Percentiles rank a stretch among this genome's conserved stretches.
Conservation (phyloP, 225 moss, liverwort and hornwort genomes). For the Polytrichum formosum region DNA sequence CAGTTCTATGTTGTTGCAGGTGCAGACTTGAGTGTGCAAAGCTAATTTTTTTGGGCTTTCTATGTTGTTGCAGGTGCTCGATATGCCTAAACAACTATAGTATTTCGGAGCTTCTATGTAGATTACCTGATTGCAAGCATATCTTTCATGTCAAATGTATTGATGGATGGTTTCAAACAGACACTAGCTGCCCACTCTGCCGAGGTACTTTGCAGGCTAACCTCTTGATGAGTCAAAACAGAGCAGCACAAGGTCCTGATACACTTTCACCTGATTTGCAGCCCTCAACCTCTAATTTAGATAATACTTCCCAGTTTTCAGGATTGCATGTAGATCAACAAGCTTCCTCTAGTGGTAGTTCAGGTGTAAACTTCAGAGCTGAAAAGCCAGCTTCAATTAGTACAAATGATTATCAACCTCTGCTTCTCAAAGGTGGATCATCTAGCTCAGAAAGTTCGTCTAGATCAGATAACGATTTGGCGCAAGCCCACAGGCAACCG, state of each 20-base stretch:
- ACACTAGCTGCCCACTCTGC: conserved; percentile 46
- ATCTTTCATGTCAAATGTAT: conserved; percentile 51
- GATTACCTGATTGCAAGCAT: conserved; percentile 42
- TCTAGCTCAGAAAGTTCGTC: background rate
- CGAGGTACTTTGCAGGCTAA: conserved; percentile 36
- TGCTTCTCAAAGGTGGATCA: conserved; percentile 4
- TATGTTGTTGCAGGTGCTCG: conserved; percentile 35
- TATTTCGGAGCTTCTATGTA: conserved; percentile 33
- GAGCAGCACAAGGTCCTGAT: conserved; percentile 11
- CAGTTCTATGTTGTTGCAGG: no score
- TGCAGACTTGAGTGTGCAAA: no score
- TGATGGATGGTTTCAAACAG: conserved; percentile 44
- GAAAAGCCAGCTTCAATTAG: background rate
- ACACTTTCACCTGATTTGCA: conserved; percentile 1
- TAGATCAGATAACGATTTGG: background rate
- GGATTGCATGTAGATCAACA: conserved; percentile 1
- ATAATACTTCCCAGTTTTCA: background rate
- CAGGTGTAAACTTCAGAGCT: background rate
- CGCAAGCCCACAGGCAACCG: no score
- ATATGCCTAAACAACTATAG: conserved; percentile 43
- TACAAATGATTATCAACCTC: background rate
- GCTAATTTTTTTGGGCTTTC: no score
- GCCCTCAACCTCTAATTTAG: conserved; percentile 3
- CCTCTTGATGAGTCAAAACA: conserved; percentile 1
- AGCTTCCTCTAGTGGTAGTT: conserved; percentile 1